Evolutionary conservation across 306 rosid genomes (phyloP).

Genomic region (Acacia melanoxylon): DNA sequence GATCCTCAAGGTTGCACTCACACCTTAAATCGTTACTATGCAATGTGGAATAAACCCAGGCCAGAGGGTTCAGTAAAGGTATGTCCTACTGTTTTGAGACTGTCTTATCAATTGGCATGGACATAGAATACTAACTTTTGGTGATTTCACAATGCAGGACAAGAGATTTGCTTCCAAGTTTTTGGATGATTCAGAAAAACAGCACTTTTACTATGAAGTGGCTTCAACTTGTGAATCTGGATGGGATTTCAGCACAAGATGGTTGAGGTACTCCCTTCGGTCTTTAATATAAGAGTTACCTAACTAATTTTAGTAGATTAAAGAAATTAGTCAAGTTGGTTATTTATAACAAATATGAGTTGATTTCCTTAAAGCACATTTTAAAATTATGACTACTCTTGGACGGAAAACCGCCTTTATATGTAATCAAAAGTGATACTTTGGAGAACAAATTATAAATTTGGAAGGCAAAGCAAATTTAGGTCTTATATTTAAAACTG

Average conservation of each 20-base stretch:
- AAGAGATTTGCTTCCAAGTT: constrained; percentile 67
- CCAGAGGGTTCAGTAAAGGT: constrained; percentile 77
- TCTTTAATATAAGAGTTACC: too few species aligned
- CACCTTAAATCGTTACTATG: constrained; percentile 68
- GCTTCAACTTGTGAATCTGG: constrained; percentile 91
- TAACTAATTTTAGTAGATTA: too few species aligned
- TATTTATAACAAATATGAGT: too few species aligned
- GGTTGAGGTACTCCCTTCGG: constrained; percentile 47
- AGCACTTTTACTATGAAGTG: constrained; percentile 63
- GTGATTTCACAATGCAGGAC: constrained; percentile 52
- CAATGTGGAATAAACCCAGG: constrained; percentile 92
- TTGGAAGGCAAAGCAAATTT: too few species aligned
- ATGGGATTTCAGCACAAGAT: constrained; percentile 96
- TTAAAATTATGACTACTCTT: too few species aligned
- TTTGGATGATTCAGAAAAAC: constrained; percentile 46
- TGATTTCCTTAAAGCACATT: too few species aligned
- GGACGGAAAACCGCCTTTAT: too few species aligned
- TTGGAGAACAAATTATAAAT: too few species aligned
- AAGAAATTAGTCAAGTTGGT: too few species aligned
- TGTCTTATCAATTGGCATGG: constrained; percentile 20
- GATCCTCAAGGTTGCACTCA: constrained; percentile 57
- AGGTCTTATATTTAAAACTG: too few species aligned
- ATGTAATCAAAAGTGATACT: too few species aligned
- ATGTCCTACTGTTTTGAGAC: constrained; percentile 27
- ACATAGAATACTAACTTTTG: constrained; percentile 6